phyloP scores from a whole-genome alignment of 2,329 filamentous ascomycete genomes.

The Pseudogymnoascus verrucosus region DNA sequence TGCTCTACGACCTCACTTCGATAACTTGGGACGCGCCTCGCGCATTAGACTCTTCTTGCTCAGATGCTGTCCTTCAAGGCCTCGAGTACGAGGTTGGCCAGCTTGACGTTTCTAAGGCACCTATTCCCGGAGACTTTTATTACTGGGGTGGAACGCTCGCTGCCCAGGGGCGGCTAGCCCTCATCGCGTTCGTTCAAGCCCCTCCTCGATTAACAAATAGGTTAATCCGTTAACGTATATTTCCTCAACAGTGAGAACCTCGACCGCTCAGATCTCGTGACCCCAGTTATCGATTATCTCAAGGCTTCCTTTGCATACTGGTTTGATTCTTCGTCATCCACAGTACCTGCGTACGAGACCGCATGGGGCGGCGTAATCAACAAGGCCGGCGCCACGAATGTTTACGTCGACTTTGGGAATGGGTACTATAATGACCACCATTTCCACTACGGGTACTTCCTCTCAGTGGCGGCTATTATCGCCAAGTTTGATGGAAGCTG shows the following conservation, averaged over 20 bases:
- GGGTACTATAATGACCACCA: slow-evolving; percentile 27
- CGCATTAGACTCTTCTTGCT: slow-evolving; percentile 19
- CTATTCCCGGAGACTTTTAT: slow-evolving; percentile 21
- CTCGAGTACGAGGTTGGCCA: slow-evolving; percentile 20
- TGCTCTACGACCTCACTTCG: slow-evolving; percentile 17
- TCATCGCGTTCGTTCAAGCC: slow-evolving; percentile 19
- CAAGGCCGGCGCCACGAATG: slow-evolving; percentile 18
- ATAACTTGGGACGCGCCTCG: slow-evolving; percentile 22
- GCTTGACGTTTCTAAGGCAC: slow-evolving; percentile 16
- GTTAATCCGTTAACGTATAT: neutral
- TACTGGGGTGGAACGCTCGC: slow-evolving; percentile 22
- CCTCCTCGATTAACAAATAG: neutral
- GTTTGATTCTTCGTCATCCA: slow-evolving; percentile 17
- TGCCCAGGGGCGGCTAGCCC: slow-evolving; percentile 18
- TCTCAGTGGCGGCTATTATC: slow-evolving; percentile 23
- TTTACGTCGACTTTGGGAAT: slow-evolving; percentile 24
- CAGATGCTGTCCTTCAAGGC: slow-evolving; percentile 16
- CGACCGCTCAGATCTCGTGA: slow-evolving; percentile 18
- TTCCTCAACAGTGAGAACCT: slow-evolving; percentile 16
- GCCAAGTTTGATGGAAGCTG: slow-evolving; percentile 20
- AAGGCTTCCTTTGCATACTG: slow-evolving; percentile 20
- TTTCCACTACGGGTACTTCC: slow-evolving; percentile 26
- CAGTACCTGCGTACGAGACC: slow-evolving; percentile 20
- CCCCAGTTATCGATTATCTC: slow-evolving; percentile 18
- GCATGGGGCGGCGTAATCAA: slow-evolving; percentile 22